These are phyloP conservation scores for Ascochyta koolunga DNA, from an alignment of 2,329 filamentous ascomycete genomes.

Conservation along the genomic window DNA sequence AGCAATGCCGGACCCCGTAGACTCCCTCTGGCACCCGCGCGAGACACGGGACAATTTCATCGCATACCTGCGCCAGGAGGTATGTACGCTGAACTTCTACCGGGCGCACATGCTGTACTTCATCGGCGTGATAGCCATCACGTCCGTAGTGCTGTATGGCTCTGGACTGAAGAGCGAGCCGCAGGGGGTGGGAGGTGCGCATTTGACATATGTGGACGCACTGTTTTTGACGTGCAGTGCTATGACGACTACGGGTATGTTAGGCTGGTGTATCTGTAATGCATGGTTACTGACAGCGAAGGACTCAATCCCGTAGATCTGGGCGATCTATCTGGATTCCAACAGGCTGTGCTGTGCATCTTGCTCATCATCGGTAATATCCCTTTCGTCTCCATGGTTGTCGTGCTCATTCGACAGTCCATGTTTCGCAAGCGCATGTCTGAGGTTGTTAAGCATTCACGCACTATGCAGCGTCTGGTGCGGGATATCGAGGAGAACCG, in stretches of 20 bases:
- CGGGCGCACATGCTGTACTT: slow-evolving; percentile 42
- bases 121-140: slow-evolving; percentile 31
- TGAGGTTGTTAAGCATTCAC: slow-evolving; percentile 35
- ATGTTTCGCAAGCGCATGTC: slow-evolving; percentile 37
- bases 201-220: slow-evolving; percentile 35
- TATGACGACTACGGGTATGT: slow-evolving; percentile 43
- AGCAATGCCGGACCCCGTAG: slow-evolving; percentile 25
- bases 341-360: slow-evolving; percentile 35
- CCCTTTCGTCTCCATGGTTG: slow-evolving; percentile 37
- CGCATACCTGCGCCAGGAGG: slow-evolving; percentile 24
- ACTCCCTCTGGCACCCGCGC: slow-evolving; percentile 24
- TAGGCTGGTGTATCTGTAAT: not conserved
- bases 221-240: slow-evolving; percentile 38
- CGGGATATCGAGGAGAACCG: slow-evolving; percentile 33
- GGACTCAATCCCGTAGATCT: slow-evolving; percentile 37
- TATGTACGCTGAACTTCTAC: slow-evolving; percentile 30
- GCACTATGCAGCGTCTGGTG: slow-evolving; percentile 30
- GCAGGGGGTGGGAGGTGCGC: slow-evolving; percentile 20
- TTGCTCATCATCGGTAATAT: slow-evolving; percentile 40
- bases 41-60: slow-evolving; percentile 26
- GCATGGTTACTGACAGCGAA: slow-evolving; percentile 3
- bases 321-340: slow-evolving; percentile 32
- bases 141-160: slow-evolving; percentile 38
- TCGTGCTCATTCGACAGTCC: slow-evolving; percentile 33
- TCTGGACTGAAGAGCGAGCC: slow-evolving; percentile 34